Conservation (phyloP, 257 asterid genomes). For the Nicotiana benthamiana region DNA sequence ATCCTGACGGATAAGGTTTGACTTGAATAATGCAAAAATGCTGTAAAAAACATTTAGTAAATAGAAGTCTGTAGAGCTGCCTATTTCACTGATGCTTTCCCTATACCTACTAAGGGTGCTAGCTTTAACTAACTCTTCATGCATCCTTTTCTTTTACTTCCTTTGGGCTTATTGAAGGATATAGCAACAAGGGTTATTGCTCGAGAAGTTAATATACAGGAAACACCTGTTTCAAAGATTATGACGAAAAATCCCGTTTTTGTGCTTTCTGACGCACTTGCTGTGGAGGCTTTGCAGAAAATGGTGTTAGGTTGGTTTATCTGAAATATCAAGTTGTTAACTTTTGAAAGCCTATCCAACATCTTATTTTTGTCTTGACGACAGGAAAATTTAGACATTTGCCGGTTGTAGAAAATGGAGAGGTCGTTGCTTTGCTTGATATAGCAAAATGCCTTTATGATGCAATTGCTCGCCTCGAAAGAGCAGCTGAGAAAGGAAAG, state of each 20-base stretch:
- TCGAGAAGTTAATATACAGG: constrained; percentile 61
- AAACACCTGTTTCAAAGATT: constrained; percentile 82
- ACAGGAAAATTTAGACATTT: constrained; percentile 96
- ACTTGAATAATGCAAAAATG: constrained; percentile 2
- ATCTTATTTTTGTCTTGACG: background rate
- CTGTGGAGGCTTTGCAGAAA: constrained; percentile 97
- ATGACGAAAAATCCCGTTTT: constrained; percentile 95
- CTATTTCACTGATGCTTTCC: background rate
- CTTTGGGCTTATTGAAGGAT: constrained; percentile 42
- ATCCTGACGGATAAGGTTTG: constrained; percentile 90
- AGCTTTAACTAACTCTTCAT: background rate
- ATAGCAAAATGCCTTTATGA: constrained; percentile 82
- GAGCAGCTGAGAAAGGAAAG: constrained; percentile 21
- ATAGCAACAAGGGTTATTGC: constrained; percentile 85
- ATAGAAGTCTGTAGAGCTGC: background rate
- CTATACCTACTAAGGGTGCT: background rate
- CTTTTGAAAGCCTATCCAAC: background rate
- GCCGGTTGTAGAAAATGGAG: constrained; percentile 95
- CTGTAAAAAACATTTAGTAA: background rate
- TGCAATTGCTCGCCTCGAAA: constrained; percentile 16
- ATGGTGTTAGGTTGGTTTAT: constrained; percentile 80
- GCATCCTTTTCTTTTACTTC: background rate
- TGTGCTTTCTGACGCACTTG: constrained; percentile 96
- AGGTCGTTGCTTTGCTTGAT: constrained; percentile 91
- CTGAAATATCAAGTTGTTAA: background rate